Conservation (phyloP, 129 eudicot genomes). For the Flaveria sonorensis region DNA sequence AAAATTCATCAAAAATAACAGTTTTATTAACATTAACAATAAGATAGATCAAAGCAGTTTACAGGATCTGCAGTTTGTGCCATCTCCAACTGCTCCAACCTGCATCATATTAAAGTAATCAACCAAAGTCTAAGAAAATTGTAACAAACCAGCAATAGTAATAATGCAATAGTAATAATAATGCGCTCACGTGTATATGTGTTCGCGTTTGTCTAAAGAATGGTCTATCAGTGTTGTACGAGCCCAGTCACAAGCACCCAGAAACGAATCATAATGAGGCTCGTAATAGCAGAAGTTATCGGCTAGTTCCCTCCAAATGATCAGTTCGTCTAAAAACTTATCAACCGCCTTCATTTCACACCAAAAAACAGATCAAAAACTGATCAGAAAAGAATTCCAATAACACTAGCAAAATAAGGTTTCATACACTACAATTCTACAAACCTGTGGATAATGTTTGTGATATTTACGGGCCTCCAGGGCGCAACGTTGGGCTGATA, state of each 20-base stretch:
- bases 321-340: conserved; percentile 83
- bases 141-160: neutral
- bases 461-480: conserved; percentile 80
- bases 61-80: conserved; percentile 98
- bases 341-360: conserved; percentile 74
- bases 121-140: conserved; percentile 5
- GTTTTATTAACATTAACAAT: conserved; percentile 5
- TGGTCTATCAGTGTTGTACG: conserved; percentile 82
- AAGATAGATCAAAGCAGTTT: conserved; percentile 32
- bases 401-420: conserved; percentile 8
- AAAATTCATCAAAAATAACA: neutral
- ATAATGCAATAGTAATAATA: neutral
- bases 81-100: conserved; percentile 84
- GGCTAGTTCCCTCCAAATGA: conserved; percentile 95
- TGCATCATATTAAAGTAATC: conserved; percentile 28
- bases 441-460: conserved; percentile 63
- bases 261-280: conserved; percentile 81
- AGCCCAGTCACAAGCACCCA: conserved; percentile 98
- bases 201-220: conserved; percentile 79
- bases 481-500: conserved; percentile 96
- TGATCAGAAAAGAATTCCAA: conserved; percentile 4
- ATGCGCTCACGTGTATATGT: conserved; percentile 68
- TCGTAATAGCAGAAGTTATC: conserved; percentile 93
- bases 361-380: neutral
- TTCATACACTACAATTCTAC: neutral